These are phyloP conservation scores for Malassezia globosa DNA, from an alignment of 1,284 basidiomycete species.

Conservation along the genomic window DNA sequence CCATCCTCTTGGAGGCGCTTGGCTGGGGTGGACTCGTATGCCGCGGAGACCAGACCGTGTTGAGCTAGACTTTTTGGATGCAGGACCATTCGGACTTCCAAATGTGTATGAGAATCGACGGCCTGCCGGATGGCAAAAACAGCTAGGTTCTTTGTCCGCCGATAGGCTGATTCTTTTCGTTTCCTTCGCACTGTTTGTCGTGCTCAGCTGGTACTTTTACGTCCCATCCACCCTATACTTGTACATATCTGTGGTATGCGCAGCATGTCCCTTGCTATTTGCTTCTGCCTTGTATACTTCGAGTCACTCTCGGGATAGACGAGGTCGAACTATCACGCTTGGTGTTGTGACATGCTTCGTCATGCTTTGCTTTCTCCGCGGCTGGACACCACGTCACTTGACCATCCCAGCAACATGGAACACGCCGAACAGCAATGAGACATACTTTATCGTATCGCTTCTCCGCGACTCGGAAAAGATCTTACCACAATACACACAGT, in stretches of 20 bases:
- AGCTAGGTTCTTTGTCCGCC: no score
- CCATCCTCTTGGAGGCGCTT: no score
- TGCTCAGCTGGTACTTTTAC: constrained; percentile 16
- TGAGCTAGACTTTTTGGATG: neutral
- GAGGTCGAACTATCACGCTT: neutral
- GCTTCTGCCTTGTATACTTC: neutral
- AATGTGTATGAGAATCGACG: no score
- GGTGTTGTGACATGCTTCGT: neutral
- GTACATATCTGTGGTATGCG: constrained; percentile 13
- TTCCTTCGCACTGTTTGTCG: neutral
- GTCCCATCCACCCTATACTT: constrained; percentile 18
- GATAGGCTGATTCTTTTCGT: neutral
- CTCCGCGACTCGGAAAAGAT: constrained; percentile 33
- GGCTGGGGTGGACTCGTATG: no score
- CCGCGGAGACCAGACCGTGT: neutral
- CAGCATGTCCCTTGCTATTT: neutral
- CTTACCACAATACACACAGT: constrained; percentile 22
- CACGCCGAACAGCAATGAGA: constrained; percentile 13
- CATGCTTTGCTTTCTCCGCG: constrained; percentile 4
- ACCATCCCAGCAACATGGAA: neutral
- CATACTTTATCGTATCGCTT: constrained; percentile 29
- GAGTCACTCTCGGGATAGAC: neutral
- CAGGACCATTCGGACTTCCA: no score
- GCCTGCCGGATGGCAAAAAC: no score
- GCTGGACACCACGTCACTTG: constrained; percentile 1